Evolutionary conservation across 2,329 filamentous ascomycete species (phyloP), one percentile per base, ranked within the genome.

Genomic region (Aspergillus cejpii): DNA sequence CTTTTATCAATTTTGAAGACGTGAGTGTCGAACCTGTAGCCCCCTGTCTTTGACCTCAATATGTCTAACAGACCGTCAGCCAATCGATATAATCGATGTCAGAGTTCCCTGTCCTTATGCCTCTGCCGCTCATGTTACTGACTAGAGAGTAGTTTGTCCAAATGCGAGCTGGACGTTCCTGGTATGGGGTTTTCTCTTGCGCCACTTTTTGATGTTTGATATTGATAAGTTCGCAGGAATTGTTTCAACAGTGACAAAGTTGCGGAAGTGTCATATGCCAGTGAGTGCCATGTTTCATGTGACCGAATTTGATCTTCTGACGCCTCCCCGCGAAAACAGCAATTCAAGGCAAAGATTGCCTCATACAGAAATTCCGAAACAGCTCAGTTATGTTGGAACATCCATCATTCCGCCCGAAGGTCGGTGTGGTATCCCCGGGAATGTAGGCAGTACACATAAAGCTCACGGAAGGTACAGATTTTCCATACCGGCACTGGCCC

Each of bases 341-440:
- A 10, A 91, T 95, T 48, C 92, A 98, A 71, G 92, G 92, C 37
- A 84, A 85, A 51, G 89, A 95, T 60, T 91, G 87, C 52, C 75
- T 97, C 0, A 80, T 96, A 5, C 86, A 94, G 64, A 96, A 97
- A 63, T 98, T 98, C 61, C 83, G 92, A 27, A 98, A 98, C 71
- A 95, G 88, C 29, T 91, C 88, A 0, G 89, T 98, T 23, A 96
- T 97, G 88, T 74, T 91, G 1, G 90, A 97, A 67, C 79, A 82
- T 8, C 74, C 80, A 0, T 81, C 84, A 41, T 94, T 88, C 58
- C 83, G 88, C 1, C 92, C 92, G 0, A 94, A 94, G 75, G 85
- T 89, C 65, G 54, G 62, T 48, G 6, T 5, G 14, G 4, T 21
- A 27, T 47, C 43, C 39, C 37, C 37, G 24, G 19, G 17, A 23